Evolutionary conservation across 2,329 filamentous ascomycete genomes (phyloP), one percentile per base, ranked within the genome.

Genomic region (Curvularia sp.): DNA sequence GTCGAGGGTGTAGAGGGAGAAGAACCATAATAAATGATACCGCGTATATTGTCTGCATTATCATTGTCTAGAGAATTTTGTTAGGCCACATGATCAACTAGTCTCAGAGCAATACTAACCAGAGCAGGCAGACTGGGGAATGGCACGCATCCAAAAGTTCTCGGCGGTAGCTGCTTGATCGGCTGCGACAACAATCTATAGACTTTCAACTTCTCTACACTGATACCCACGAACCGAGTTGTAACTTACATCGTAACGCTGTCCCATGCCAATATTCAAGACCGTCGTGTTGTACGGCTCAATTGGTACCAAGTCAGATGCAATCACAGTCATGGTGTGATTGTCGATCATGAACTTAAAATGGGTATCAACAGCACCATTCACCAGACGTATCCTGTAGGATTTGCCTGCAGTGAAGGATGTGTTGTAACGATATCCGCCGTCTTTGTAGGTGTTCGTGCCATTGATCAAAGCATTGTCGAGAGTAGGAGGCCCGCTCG

Each of bases 401-500:
- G 72, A 77, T 42, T 77, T 80, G 20, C 77, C 78, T 4, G 71
- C 67, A 3, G 69, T 63, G 60, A 82, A 81, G 3, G 64, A 59
- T 0, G 57, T 58, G 41, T 76, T 74, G 67, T 76, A 81, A 35
- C 75, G 73, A 22, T 58, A 65, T 4, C 71, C 68, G 12, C 65
- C 69, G 43, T 71, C 66, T 4, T 68, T 66, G 62, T 72, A 79
- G 0, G 74, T 72, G 60, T 81, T 81, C 58, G 73, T 77, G 22
- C 79, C 79, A 62, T 81, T 81, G 69, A 81, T 80, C 5, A 81
- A 66, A 52, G 75, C 78, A 49, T 76, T 81, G 63, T 80, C 77
- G 10, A 80, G 64, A 4, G 68, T 75, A 9, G 69, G 75, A 3
- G 78, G 75, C 2, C 70, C 69, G 7, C 53, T 61, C 22, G 60